Conservation (phyloP, 257 asterid species). For the Petunia axillaris region DNA sequence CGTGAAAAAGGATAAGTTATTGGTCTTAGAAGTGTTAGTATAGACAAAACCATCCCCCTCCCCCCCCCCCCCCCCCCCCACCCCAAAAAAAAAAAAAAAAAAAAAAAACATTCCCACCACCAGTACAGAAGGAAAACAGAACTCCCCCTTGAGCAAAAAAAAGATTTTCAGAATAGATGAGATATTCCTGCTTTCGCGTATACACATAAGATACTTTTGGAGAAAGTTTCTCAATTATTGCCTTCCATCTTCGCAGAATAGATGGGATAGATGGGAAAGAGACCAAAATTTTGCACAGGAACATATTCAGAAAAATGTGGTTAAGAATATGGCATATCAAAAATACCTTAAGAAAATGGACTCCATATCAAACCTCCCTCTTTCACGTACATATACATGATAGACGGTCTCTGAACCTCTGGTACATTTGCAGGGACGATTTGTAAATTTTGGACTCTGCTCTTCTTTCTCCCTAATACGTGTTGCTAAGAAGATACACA, state of each 20-base stretch:
- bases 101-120: neutral
- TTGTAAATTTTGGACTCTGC: constrained; percentile 51
- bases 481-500: constrained; percentile 90
- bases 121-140: neutral
- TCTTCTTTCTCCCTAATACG: constrained; percentile 66
- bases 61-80: neutral
- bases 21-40: neutral
- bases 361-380: constrained; percentile 83
- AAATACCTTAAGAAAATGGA: constrained; percentile 85
- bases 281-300: neutral
- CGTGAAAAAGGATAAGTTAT: neutral
- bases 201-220: neutral
- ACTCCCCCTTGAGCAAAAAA: neutral
- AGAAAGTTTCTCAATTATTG: neutral
- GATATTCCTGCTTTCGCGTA: neutral
- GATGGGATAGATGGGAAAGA: neutral
- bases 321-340: neutral
- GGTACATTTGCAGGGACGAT: constrained; percentile 89
- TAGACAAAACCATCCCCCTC: neutral
- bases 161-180: too few species aligned
- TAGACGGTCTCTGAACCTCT: constrained; percentile 59
- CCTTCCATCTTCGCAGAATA: neutral
- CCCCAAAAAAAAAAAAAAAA: too few species aligned
- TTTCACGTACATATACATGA: constrained; percentile 84
- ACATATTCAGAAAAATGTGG: constrained; percentile 2